These are phyloP conservation scores for Vaccinium corymbosum DNA, from an alignment of 148 eudicot genomes.

Conservation along the genomic window DNA sequence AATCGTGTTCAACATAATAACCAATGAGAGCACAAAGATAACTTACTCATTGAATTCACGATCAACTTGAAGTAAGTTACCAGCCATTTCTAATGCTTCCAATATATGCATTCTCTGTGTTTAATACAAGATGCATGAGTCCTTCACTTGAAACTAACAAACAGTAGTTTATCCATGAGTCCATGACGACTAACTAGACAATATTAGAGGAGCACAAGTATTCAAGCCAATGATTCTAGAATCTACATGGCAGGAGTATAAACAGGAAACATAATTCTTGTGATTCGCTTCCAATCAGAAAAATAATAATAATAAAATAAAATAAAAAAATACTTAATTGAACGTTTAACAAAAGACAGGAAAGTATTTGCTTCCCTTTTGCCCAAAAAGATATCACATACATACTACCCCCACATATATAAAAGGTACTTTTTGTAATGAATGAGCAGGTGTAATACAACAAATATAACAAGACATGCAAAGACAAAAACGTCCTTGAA, in stretches of 20 bases:
- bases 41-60: constrained; percentile 86
- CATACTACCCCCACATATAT: background rate
- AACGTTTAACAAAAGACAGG: background rate
- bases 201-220: background rate
- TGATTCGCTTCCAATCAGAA: background rate
- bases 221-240: background rate
- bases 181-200: background rate
- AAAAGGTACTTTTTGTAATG: background rate
- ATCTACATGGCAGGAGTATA: background rate
- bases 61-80: constrained; percentile 46
- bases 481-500: background rate
- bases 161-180: background rate
- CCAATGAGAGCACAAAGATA: background rate
- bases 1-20: background rate
- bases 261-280: background rate
- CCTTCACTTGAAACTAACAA: constrained; percentile 7
- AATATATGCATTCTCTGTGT: constrained; percentile 73
- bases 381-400: background rate
- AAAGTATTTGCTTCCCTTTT: background rate
- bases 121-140: constrained; percentile 27
- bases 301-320: background rate
- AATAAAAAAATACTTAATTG: background rate
- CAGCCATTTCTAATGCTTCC: constrained; percentile 60
- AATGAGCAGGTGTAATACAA: background rate
- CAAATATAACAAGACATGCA: background rate